These are phyloP conservation scores for Backusella liffmaniae DNA, from an alignment of 192 early-diverging fungal genomes.

Conservation along the genomic window DNA sequence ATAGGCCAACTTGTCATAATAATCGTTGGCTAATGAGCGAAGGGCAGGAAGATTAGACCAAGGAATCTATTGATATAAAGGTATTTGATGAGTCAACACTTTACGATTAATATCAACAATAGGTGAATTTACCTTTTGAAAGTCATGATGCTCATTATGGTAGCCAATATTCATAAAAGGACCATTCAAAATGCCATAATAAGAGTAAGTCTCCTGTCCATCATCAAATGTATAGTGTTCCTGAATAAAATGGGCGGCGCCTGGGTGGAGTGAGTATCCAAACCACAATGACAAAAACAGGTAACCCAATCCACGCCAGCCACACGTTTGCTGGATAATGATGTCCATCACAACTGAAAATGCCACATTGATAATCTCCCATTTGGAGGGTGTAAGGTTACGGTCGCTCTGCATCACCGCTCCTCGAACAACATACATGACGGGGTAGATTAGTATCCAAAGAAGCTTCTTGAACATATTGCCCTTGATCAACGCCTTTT, in stretches of 20 bases:
- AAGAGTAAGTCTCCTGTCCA: conserved; percentile 95
- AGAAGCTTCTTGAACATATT: conserved; percentile 67
- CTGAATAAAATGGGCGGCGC: conserved; percentile 94
- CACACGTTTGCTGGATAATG: conserved; percentile 56
- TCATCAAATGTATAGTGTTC: conserved; percentile 96
- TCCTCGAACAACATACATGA: conserved; percentile 84
- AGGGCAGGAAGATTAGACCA: conserved; percentile 85
- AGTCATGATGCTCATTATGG: conserved; percentile 99
- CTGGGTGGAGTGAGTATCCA: conserved; percentile 88
- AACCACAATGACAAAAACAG: conserved; percentile 71
- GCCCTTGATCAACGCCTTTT: conserved; percentile 74
- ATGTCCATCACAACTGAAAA: conserved; percentile 61
- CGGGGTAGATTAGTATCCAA: conserved; percentile 82
- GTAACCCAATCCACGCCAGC: conserved; percentile 64
- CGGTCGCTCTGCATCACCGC: conserved; percentile 50
- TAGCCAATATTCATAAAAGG: conserved; percentile 94
- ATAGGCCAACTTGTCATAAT: conserved; percentile 82
- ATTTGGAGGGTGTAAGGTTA: conserved; percentile 64
- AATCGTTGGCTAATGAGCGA: conserved; percentile 80
- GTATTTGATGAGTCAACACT: no score
- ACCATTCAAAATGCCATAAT: conserved; percentile 89
- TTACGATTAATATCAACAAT: background rate
- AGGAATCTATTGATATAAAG: conserved; percentile 50
- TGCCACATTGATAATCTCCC: conserved; percentile 79
- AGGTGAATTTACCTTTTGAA: conserved; percentile 52